Evolutionary conservation across 495 filamentous ascomycete genomes (phyloP).

Genomic region (Parmelia sp.): DNA sequence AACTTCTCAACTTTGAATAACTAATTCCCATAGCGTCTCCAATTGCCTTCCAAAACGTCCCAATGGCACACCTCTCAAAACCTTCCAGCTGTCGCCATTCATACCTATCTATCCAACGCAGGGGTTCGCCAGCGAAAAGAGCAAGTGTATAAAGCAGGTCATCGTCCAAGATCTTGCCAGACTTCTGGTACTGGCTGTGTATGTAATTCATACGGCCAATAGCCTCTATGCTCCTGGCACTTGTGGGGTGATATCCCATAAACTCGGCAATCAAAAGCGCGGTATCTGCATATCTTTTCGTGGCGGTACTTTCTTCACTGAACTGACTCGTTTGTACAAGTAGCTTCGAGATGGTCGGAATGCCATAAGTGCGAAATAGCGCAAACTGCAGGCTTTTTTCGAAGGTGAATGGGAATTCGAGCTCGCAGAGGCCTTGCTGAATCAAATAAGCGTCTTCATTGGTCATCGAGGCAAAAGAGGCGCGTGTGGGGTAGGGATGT

Average conservation of each 20-base stretch:
- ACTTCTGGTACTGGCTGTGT: conserved; percentile 51
- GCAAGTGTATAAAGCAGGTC: conserved; percentile 64
- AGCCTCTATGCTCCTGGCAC: conserved; percentile 42
- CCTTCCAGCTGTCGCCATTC: conserved; percentile 60
- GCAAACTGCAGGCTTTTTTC: conserved; percentile 56
- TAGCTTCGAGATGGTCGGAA: conserved; percentile 54
- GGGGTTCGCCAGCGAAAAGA: conserved; percentile 55
- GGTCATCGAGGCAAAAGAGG: conserved; percentile 56
- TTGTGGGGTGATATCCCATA: conserved; percentile 35
- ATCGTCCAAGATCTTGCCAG: conserved; percentile 54
- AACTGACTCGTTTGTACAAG: conserved; percentile 56
- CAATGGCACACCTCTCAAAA: conserved; percentile 59
- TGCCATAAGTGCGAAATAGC: conserved; percentile 63
- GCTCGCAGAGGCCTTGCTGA: conserved; percentile 40
- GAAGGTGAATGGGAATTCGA: conserved; percentile 55
- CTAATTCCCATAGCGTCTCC: conserved; percentile 57
- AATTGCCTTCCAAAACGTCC: conserved; percentile 58
- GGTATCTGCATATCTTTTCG: conserved; percentile 63
- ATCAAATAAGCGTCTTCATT: conserved; percentile 54
- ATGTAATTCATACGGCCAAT: conserved; percentile 63
- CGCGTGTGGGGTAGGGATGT: conserved; percentile 48
- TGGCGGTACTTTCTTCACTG: conserved; percentile 42
- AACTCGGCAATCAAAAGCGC: conserved; percentile 52
- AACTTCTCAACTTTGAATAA: conserved; percentile 36
- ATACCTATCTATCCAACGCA: conserved; percentile 49